Evolutionary conservation across 208 protist species (phyloP), one percentile per base, ranked within the genome.

Genomic region (Herpetomonas samuelpessoai): DNA sequence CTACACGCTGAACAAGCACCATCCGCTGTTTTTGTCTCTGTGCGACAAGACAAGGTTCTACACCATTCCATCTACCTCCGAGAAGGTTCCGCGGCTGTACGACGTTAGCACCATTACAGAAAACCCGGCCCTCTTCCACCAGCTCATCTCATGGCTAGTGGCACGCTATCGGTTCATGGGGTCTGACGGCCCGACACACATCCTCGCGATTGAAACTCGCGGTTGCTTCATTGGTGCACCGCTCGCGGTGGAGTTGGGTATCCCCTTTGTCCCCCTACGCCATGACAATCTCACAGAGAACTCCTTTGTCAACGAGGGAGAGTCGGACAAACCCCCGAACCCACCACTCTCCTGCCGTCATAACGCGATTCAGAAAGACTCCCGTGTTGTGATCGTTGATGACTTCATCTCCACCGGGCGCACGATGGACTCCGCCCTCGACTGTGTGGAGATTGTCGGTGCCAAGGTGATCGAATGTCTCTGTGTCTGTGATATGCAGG

Each of bases 61-160:
- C 22, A 69, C 61, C 19, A 30, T 59, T 27, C 25, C 49, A 6
- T 51, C 21, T n/a, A 27, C 46, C 46, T 27, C 71, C 47, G 76
- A 79, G 57, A 64, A 54, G 25, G 61, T 58, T 6, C 68, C 62
- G 44, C 51, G 60, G 0, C 71, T 92, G n/a, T 94, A 95, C 71
- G 88, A 97, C 53, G 76, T 96, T 22, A 89, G 67, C 61, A 86
- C 62, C 77, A 79, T 96, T 51, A 93, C 85, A 0, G 85, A 92
- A 31, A 76, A 80, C 29, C 87, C 87, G 12, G 47, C 41, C 2
- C 65, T 93, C 3, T 91, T 96, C 59, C 41, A 79, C 25, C 51
- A 65, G 1, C 65, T 92, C 16, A 71, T 95, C 28, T 30, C 86
- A 47, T 83, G 86, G 27, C 65, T 96, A 1, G 71, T 71, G 7